Conservation (phyloP, 345 rosid species). For the Hibiscus tridactylites region DNA sequence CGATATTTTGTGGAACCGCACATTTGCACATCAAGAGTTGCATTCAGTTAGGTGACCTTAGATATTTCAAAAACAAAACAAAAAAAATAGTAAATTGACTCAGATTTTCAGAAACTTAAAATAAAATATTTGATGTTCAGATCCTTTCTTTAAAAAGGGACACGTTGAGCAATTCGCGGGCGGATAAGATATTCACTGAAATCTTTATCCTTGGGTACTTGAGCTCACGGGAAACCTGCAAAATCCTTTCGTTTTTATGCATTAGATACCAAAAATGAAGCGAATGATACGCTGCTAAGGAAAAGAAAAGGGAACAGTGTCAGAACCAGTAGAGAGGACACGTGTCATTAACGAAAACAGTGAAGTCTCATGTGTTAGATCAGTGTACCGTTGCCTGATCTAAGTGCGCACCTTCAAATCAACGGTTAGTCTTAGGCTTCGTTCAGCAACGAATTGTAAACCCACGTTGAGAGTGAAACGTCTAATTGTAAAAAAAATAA, state of each 20-base stretch:
- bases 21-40: not conserved
- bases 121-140: not conserved
- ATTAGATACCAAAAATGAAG: not conserved
- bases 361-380: slow-evolving; percentile 6
- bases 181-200: not conserved
- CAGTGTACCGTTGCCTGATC: slow-evolving; percentile 18
- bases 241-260: not conserved
- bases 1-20: not conserved
- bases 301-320: not conserved
- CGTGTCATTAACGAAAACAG: not conserved
- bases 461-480: too few relatives aligned
- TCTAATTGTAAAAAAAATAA: too few relatives aligned
- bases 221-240: not conserved
- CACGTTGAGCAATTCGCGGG: not conserved
- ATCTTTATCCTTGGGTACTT: not conserved
- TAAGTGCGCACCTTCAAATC: not conserved
- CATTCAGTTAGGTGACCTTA: not conserved
- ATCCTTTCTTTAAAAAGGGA: not conserved
- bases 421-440: too few relatives aligned
- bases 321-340: not conserved
- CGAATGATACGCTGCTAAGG: not conserved
- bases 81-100: not conserved
- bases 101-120: not conserved
- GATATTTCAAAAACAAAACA: too few relatives aligned
- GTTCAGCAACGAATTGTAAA: too few relatives aligned